A percentile compares a stretch with the other conserved stretches of the same genome.
Conservation (phyloP, 2,329 filamentous ascomycete species). For the Endoconidiophora laricicola region DNA sequence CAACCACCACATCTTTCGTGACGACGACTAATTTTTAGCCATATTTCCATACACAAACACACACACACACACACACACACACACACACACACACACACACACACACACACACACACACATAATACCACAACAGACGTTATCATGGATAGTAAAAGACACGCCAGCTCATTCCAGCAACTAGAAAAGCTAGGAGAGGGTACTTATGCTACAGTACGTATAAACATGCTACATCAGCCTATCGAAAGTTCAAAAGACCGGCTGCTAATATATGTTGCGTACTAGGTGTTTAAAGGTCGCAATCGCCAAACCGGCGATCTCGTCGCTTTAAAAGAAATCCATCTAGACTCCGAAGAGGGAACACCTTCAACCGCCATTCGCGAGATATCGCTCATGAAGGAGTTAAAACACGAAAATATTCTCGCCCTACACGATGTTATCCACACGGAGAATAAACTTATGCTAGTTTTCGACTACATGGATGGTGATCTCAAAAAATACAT, state of each 20-base stretch:
- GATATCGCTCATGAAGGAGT: constrained; percentile 97
- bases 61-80: background rate
- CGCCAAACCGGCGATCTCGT: constrained; percentile 93
- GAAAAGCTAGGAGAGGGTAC: constrained; percentile 98
- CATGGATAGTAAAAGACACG: constrained; percentile 88
- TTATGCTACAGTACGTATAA: constrained; percentile 69
- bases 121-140: constrained; percentile 12
- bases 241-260: no score
- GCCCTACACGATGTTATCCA: constrained; percentile 97
- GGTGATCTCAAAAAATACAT: constrained; percentile 97
- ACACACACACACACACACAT: background rate
- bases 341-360: constrained; percentile 95
- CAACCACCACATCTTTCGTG: background rate
- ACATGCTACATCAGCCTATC: no score
- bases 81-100: background rate
- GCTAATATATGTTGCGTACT: background rate
- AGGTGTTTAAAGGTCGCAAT: constrained; percentile 98
- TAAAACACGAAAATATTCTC: constrained; percentile 98
- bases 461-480: constrained; percentile 98
- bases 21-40: background rate
- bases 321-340: constrained; percentile 94
- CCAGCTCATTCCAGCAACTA: constrained; percentile 96
- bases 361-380: constrained; percentile 95
- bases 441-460: constrained; percentile 98
- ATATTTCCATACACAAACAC: background rate